Conservation (phyloP, 2,329 filamentous ascomycete genomes). For the Nectriaceae sp. region DNA sequence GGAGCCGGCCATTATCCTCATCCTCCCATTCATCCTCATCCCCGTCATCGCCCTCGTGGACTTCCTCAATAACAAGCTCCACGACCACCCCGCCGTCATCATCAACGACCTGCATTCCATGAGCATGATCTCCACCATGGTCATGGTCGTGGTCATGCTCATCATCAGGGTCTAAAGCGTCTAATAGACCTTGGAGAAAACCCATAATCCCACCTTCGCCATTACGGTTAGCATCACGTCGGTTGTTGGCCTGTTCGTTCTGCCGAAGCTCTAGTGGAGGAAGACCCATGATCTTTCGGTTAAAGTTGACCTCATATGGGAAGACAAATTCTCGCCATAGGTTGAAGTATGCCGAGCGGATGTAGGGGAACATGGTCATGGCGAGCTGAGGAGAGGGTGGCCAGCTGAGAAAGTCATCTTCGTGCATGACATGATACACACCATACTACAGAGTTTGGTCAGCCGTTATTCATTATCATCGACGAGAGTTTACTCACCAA, state of each 20-base stretch:
- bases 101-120: conserved; percentile 20
- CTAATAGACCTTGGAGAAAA: conserved; percentile 39
- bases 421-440: conserved; percentile 45
- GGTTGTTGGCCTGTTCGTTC: conserved; percentile 14
- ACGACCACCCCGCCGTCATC: conserved; percentile 33
- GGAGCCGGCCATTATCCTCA: no score
- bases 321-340: conserved; percentile 49
- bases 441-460: conserved; percentile 42
- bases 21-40: conserved; percentile 34
- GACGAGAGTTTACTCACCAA: conserved; percentile 31
- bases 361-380: conserved; percentile 51
- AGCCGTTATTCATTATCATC: not conserved
- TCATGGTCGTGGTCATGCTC: conserved; percentile 27
- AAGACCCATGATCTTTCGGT: conserved; percentile 46
- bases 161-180: conserved; percentile 38
- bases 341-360: conserved; percentile 46
- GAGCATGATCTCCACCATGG: conserved; percentile 16
- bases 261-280: conserved; percentile 31
- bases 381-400: conserved; percentile 55
- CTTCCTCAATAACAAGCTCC: conserved; percentile 37
- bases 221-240: conserved; percentile 18
- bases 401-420: conserved; percentile 51
- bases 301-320: conserved; percentile 50
- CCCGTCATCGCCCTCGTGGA: conserved; percentile 33
- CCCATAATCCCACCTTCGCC: conserved; percentile 36